A percentile compares a stretch with the other conserved stretches of the same genome.
Evolutionary conservation across 1,139 yeast genomes (phyloP).

Genomic region (Diutina neorugosa): DNA sequence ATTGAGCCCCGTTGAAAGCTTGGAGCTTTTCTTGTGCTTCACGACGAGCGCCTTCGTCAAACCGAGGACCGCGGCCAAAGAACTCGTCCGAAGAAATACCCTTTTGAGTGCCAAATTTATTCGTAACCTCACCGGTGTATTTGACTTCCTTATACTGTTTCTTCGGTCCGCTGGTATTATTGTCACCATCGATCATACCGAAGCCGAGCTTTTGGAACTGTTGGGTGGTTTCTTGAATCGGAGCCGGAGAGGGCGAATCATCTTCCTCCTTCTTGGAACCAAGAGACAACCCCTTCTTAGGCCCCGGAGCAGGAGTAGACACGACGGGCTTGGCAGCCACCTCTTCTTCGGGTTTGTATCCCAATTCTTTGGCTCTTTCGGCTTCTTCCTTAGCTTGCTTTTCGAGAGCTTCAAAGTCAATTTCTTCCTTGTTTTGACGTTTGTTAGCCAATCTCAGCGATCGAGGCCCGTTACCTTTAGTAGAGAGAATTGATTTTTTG

Average conservation of each 20-base stretch:
- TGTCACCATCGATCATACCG: slow-evolving; percentile 56
- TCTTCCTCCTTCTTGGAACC: slow-evolving; percentile 5
- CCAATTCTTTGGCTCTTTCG: slow-evolving; percentile 58
- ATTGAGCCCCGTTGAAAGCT: slow-evolving; percentile 72
- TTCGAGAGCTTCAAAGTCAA: slow-evolving; percentile 89
- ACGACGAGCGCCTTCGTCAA: slow-evolving; percentile 62
- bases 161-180: slow-evolving; percentile 18
- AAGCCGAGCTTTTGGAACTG: slow-evolving; percentile 72
- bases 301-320: slow-evolving; percentile 2
- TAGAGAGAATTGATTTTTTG: slow-evolving; percentile 27
- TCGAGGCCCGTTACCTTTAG: slow-evolving; percentile 36
- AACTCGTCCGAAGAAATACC: slow-evolving; percentile 92
- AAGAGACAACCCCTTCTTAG: slow-evolving; percentile 6
- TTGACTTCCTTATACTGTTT: slow-evolving; percentile 36
- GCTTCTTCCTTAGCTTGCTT: slow-evolving; percentile 77
- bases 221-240: slow-evolving; percentile 52
- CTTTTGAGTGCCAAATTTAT: slow-evolving; percentile 79
- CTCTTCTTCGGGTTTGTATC: slow-evolving; percentile 47
- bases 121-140: slow-evolving; percentile 61
- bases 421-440: slow-evolving; percentile 43
- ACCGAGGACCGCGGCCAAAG: slow-evolving; percentile 76
- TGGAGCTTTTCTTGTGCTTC: slow-evolving; percentile 76
- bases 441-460: slow-evolving; percentile 45
- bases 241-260: slow-evolving; percentile 11
- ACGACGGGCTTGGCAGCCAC: slow-evolving; percentile 12